A percentile compares a stretch with the other conserved stretches of the same genome.
Conservation (phyloP, 306 rosid species). For the Pyrus betulifolia region DNA sequence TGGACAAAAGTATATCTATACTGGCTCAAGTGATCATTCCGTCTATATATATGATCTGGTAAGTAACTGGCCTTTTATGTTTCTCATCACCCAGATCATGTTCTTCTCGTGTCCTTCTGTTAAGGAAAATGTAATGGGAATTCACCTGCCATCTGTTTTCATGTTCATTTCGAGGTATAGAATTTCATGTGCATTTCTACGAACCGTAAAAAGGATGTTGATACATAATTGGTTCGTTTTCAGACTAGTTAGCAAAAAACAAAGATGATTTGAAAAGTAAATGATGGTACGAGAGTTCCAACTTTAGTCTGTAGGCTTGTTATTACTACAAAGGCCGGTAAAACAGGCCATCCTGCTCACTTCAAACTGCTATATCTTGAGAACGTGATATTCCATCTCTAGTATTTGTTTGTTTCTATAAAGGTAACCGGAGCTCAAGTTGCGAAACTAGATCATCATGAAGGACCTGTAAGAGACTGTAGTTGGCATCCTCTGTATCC, state of each 20-base stretch:
- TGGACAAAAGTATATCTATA: slow-evolving; percentile 91
- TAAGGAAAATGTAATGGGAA: neutral
- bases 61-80: slow-evolving; percentile 9
- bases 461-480: slow-evolving; percentile 84
- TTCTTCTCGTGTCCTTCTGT: neutral
- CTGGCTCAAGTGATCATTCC: slow-evolving; percentile 70
- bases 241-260: neutral
- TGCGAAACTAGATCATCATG: slow-evolving; percentile 75
- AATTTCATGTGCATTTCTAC: neutral
- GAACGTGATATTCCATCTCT: neutral
- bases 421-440: slow-evolving; percentile 83
- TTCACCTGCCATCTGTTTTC: neutral
- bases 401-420: neutral
- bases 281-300: neutral
- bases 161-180: neutral
- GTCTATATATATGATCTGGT: slow-evolving; percentile 89
- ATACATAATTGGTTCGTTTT: no score
- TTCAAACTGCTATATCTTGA: neutral
- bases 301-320: neutral
- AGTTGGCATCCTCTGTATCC: slow-evolving; percentile 89
- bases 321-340: neutral
- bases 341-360: neutral
- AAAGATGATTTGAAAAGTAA: neutral
- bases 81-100: neutral
- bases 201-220: neutral